A percentile compares a stretch with the other conserved stretches of the same genome.
These are phyloP conservation scores for Schoenoplectus tabernaemontani DNA, from an alignment of 202 grass and related monocot genomes.

Conservation along the genomic window DNA sequence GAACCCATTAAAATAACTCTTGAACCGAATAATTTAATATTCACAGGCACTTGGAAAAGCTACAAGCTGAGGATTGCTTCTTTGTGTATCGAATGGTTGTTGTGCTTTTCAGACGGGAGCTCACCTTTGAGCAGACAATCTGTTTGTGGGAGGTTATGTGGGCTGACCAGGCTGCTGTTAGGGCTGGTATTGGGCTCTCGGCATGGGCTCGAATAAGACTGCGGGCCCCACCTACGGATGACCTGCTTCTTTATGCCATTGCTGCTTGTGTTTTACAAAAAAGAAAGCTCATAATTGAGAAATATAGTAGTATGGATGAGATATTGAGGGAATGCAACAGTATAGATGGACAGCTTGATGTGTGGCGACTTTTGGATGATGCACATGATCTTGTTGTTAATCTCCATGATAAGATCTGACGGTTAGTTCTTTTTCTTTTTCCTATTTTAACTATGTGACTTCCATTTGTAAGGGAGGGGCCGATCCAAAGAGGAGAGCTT, in stretches of 20 bases:
- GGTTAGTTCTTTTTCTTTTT: constrained; percentile 11
- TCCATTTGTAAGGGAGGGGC: background rate
- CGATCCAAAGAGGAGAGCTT: background rate
- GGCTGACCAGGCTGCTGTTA: constrained; percentile 83
- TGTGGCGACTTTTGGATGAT: constrained; percentile 94
- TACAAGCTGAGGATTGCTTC: constrained; percentile 95
- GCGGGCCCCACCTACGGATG: constrained; percentile 68
- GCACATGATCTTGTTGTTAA: constrained; percentile 79
- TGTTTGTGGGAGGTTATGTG: constrained; percentile 97
- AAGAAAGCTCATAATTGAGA: constrained; percentile 88
- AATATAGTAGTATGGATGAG: constrained; percentile 86
- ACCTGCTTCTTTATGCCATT: constrained; percentile 75
- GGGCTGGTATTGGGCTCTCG: constrained; percentile 61
- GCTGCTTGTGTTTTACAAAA: constrained; percentile 78
- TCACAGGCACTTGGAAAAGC: constrained; percentile 69
- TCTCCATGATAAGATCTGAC: constrained; percentile 60
- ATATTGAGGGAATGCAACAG: constrained; percentile 81
- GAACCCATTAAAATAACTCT: background rate
- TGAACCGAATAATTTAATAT: background rate
- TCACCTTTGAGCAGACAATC: constrained; percentile 83
- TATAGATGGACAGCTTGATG: constrained; percentile 78
- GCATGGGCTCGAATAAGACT: constrained; percentile 66
- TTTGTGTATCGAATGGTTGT: constrained; percentile 98
- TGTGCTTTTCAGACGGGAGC: constrained; percentile 82
- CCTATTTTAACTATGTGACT: background rate